Percentiles rank a stretch among this genome's conserved stretches.
phyloP scores from a whole-genome alignment of 2,329 filamentous ascomycete genomes.

The Aureobasidium sp. region DNA sequence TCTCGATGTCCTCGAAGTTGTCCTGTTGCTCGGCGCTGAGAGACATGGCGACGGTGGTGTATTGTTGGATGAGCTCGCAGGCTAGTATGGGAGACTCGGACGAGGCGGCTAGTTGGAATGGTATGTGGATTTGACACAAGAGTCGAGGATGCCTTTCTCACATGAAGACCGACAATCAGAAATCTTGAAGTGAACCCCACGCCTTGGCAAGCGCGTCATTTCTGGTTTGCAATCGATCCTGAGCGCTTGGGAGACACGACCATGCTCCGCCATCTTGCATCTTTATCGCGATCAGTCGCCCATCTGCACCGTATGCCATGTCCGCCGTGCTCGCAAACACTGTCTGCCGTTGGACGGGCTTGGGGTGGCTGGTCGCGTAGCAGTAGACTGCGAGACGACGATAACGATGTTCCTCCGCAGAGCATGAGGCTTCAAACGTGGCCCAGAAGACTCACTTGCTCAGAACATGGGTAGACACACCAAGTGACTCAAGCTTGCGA shows the following conservation, averaged over 20 bases:
- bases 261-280: neutral
- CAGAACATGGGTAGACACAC: neutral
- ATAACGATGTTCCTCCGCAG: neutral
- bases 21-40: slow-evolving; percentile 52
- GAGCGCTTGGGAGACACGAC: neutral
- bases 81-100: neutral
- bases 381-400: neutral
- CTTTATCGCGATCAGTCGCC: neutral
- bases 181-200: slow-evolving; percentile 10
- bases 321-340: neutral
- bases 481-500: neutral
- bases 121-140: neutral
- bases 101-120: neutral
- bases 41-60: slow-evolving; percentile 26
- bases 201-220: slow-evolving; percentile 8
- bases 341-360: neutral
- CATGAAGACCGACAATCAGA: neutral
- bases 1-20: slow-evolving; percentile 72
- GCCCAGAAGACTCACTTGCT: neutral
- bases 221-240: neutral
- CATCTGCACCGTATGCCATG: neutral
- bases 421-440: neutral
- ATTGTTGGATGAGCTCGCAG: neutral
- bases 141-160: neutral
- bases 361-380: neutral